Conservation (phyloP, 768 basidiomycete species). For the Clitopilus hobsonii region DNA sequence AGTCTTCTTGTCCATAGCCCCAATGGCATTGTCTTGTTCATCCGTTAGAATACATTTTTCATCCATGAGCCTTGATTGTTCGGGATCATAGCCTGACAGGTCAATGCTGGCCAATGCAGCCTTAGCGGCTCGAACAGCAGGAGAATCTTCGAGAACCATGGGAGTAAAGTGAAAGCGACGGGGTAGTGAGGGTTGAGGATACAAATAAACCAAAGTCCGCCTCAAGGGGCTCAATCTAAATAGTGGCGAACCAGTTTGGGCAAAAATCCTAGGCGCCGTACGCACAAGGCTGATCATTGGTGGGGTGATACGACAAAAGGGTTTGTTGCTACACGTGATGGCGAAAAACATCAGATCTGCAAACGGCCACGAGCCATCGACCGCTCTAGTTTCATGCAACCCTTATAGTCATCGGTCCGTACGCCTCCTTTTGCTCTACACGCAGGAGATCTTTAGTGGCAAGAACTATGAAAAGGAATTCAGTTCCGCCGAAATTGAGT, state of each 20-base stretch:
- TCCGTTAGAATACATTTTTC: conserved; percentile 92
- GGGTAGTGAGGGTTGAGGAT: not conserved
- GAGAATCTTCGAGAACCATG: conserved; percentile 27
- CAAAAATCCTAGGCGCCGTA: not conserved
- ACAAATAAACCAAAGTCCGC: not conserved
- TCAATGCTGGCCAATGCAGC: conserved; percentile 71
- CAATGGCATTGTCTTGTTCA: conserved; percentile 79
- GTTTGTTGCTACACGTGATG: not conserved
- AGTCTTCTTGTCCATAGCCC: conserved; percentile 92
- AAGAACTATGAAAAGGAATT: conserved; percentile 44
- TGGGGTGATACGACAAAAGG: not conserved
- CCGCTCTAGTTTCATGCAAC: conserved; percentile 19
- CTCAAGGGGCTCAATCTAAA: not conserved
- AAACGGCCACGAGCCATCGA: not conserved
- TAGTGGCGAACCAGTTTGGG: not conserved
- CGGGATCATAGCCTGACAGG: conserved; percentile 80
- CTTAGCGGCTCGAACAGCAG: conserved; percentile 56
- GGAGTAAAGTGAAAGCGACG: not conserved
- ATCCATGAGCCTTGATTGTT: conserved; percentile 94
- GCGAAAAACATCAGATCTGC: conserved; percentile 1
- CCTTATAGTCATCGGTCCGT: conserved; percentile 44
- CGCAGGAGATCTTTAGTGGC: conserved; percentile 68
- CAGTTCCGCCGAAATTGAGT: not conserved
- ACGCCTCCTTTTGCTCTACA: conserved; percentile 56
- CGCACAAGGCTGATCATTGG: not conserved